These are phyloP conservation scores for Raffaelea albimanens DNA, from an alignment of 2,329 filamentous ascomycete species.

Conservation along the genomic window DNA sequence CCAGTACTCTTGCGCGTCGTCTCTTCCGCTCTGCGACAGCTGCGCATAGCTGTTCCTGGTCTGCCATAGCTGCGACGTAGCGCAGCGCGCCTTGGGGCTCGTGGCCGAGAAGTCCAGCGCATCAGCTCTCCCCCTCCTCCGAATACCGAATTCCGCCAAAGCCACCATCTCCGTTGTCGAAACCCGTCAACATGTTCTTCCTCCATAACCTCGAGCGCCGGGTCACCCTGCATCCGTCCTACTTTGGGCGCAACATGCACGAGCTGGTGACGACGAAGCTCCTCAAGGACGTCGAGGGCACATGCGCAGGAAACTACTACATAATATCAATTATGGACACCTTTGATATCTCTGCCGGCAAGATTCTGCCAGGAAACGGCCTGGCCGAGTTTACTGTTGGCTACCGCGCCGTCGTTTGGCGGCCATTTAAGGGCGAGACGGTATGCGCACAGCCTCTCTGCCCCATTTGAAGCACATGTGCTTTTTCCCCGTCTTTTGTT, in stretches of 20 bases:
- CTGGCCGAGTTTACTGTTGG: conserved; percentile 90
- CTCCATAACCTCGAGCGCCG: conserved; percentile 93
- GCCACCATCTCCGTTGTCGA: not conserved
- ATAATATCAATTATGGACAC: conserved; percentile 98
- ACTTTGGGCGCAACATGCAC: conserved; percentile 89
- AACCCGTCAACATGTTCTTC: conserved; percentile 71
- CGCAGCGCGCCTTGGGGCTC: not conserved
- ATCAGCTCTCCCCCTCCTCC: not conserved
- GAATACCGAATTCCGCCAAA: no score
- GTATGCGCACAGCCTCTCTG: conserved; percentile 31
- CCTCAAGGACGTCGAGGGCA: conserved; percentile 87
- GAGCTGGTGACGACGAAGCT: conserved; percentile 85
- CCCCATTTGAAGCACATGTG: not conserved
- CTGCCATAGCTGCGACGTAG: not conserved
- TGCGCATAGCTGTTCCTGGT: no score
- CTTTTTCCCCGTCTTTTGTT: not conserved
- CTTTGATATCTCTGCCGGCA: conserved; percentile 86
- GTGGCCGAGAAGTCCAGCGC: not conserved
- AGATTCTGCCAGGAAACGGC: conserved; percentile 83
- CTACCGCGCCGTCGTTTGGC: conserved; percentile 94
- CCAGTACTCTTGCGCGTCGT: not conserved
- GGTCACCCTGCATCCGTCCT: conserved; percentile 91
- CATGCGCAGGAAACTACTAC: conserved; percentile 91
- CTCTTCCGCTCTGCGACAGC: not conserved
- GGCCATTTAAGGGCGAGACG: conserved; percentile 95